These are phyloP conservation scores for Magnaporthiopsis rhizophila DNA, from an alignment of 2,329 filamentous ascomycete species.

Conservation along the genomic window DNA sequence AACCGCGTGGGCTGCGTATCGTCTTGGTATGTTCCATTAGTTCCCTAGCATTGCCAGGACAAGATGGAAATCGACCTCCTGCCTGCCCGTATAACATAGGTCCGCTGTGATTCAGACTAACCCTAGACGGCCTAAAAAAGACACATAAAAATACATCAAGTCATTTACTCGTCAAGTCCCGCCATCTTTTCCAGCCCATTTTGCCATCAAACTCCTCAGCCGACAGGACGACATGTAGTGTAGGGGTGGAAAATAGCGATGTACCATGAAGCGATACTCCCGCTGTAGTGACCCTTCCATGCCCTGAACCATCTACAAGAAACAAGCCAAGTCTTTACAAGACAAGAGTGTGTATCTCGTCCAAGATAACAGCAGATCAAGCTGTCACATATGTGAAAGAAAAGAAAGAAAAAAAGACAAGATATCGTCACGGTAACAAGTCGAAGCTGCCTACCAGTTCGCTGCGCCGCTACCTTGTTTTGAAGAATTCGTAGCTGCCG, in stretches of 20 bases:
- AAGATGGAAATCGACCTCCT: too few relatives aligned
- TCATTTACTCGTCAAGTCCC: neutral
- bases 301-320: neutral
- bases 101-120: neutral
- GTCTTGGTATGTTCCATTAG: too few relatives aligned
- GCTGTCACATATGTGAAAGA: neutral
- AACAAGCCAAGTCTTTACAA: neutral
- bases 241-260: neutral
- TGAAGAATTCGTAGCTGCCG: neutral
- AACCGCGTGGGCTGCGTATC: too few relatives aligned
- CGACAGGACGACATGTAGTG: neutral
- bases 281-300: neutral
- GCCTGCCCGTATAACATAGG: neutral
- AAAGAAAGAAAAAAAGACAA: neutral
- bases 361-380: neutral
- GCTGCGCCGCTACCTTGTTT: neutral
- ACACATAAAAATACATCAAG: neutral
- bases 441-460: neutral
- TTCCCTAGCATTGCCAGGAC: too few relatives aligned
- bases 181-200: neutral
- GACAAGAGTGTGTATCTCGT: neutral
- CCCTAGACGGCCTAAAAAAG: neutral
- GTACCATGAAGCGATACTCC: neutral
- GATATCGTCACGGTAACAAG: neutral
- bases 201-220: neutral